A percentile compares a stretch with the other conserved stretches of the same genome.
Evolutionary conservation across 805 yeast species (phyloP).

Genomic region (Kuraishia hungarica): DNA sequence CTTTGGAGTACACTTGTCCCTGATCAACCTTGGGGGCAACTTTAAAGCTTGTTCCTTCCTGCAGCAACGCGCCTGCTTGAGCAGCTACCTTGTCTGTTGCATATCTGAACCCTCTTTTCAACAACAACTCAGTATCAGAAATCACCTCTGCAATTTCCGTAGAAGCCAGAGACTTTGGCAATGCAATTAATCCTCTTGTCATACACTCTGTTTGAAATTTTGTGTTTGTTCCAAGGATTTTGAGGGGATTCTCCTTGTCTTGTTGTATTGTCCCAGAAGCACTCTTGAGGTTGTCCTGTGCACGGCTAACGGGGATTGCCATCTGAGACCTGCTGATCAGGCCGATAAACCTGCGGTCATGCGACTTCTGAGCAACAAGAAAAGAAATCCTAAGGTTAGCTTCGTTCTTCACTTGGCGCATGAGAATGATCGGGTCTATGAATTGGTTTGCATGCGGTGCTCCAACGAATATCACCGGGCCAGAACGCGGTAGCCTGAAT

Average conservation of each 20-base stretch:
- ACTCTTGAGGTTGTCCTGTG: slow-evolving; percentile 71
- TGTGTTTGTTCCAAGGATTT: slow-evolving; percentile 59
- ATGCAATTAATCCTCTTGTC: slow-evolving; percentile 59
- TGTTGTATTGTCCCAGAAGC: slow-evolving; percentile 62
- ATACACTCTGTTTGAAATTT: slow-evolving; percentile 54
- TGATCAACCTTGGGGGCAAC: slow-evolving; percentile 83
- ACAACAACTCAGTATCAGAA: slow-evolving; percentile 60
- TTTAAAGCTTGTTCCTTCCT: slow-evolving; percentile 50
- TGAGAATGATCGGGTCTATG: slow-evolving; percentile 63
- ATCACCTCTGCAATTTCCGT: slow-evolving; percentile 59
- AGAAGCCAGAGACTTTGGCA: slow-evolving; percentile 73
- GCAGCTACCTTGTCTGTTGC: slow-evolving; percentile 31
- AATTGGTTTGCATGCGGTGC: slow-evolving; percentile 89
- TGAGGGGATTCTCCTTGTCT: slow-evolving; percentile 39
- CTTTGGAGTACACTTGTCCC: slow-evolving; percentile 71
- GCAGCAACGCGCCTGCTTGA: slow-evolving; percentile 28
- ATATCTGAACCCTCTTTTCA: slow-evolving; percentile 60
- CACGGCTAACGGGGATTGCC: slow-evolving; percentile 86
- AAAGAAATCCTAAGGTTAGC: slow-evolving; percentile 40
- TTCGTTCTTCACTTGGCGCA: slow-evolving; percentile 63
- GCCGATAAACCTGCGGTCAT: slow-evolving; percentile 52
- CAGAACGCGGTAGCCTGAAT: slow-evolving; percentile 47
- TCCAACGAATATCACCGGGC: slow-evolving; percentile 69
- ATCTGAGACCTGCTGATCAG: slow-evolving; percentile 64
- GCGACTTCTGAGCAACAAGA: slow-evolving; percentile 45